A percentile compares a stretch with the other conserved stretches of the same genome.
Conservation (phyloP, 768 basidiomycete genomes). For the Epithele typhae region DNA sequence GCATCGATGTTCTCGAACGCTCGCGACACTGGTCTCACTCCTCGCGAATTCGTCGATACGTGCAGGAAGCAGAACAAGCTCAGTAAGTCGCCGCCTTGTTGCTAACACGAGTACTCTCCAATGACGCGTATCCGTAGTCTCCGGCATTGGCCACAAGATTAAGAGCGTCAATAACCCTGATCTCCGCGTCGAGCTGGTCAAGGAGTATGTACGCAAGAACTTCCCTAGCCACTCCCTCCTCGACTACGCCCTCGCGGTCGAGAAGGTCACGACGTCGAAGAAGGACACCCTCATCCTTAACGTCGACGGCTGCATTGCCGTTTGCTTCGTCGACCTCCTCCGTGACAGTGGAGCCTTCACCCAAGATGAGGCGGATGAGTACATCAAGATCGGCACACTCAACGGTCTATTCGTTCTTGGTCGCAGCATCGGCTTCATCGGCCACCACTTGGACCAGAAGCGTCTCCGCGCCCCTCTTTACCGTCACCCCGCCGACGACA, state of each 20-base stretch:
- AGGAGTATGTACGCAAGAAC: conserved; percentile 92
- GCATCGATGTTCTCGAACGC: conserved; percentile 94
- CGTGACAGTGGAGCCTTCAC: conserved; percentile 93
- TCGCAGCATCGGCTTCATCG: conserved; percentile 96
- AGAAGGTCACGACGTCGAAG: conserved; percentile 97
- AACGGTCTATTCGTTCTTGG: conserved; percentile 98
- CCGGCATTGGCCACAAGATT: conserved; percentile 99
- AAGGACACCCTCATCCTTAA: conserved; percentile 98
- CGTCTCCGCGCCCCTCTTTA: conserved; percentile 88
- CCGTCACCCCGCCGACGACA: conserved; percentile 93
- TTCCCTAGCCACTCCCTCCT: conserved; percentile 94
- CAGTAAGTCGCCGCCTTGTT: conserved; percentile 52
- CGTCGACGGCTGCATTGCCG: conserved; percentile 94
- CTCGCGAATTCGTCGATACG: conserved; percentile 96
- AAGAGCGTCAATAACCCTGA: conserved; percentile 98
- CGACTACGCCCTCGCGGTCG: conserved; percentile 94
- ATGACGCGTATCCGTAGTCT: conserved; percentile 68
- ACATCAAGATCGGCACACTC: conserved; percentile 87
- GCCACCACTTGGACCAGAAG: conserved; percentile 96
- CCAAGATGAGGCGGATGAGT: conserved; percentile 93
- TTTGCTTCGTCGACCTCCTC: conserved; percentile 93
- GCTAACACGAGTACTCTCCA: too few relatives aligned
- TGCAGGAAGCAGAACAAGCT: conserved; percentile 92
- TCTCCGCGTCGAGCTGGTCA: conserved; percentile 87
- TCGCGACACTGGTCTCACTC: conserved; percentile 86